These are phyloP conservation scores for Psilocybe cyanescens DNA, from an alignment of 768 basidiomycete genomes.

Conservation along the genomic window DNA sequence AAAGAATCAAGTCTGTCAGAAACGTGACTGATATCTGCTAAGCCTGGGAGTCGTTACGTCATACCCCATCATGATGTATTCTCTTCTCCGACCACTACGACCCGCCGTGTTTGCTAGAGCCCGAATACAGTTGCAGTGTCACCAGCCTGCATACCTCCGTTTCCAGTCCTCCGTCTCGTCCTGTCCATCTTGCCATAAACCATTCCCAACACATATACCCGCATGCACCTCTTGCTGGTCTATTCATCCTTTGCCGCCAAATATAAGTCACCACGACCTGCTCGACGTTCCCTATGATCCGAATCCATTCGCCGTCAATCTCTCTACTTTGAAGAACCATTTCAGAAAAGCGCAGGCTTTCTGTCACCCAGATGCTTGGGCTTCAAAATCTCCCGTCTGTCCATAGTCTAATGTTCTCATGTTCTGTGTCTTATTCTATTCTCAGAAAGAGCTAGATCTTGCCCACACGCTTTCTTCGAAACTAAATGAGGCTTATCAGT, in stretches of 20 bases:
- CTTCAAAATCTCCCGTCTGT: slow-evolving; percentile 63
- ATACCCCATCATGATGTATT: slow-evolving; percentile 12
- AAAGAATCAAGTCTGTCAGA: not conserved
- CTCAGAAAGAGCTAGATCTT: slow-evolving; percentile 56
- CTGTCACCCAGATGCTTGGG: slow-evolving; percentile 90
- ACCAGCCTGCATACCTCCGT: not conserved
- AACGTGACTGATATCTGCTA: not conserved
- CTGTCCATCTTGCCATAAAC: slow-evolving; percentile 70
- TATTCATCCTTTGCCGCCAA: slow-evolving; percentile 60
- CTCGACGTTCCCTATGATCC: slow-evolving; percentile 64
- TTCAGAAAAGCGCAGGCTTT: slow-evolving; percentile 76
- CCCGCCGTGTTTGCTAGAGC: not conserved
- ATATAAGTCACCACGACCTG: slow-evolving; percentile 67
- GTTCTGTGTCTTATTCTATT: slow-evolving; percentile 7
- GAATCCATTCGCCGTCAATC: slow-evolving; percentile 76
- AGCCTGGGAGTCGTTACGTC: slow-evolving; percentile 8
- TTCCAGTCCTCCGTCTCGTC: slow-evolving; percentile 6
- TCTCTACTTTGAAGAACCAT: slow-evolving; percentile 56
- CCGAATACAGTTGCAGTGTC: not conserved
- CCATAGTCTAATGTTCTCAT: slow-evolving; percentile 4
- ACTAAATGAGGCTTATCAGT: slow-evolving; percentile 84
- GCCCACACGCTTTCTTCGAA: slow-evolving; percentile 73
- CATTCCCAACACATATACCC: slow-evolving; percentile 67
- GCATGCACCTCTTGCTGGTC: slow-evolving; percentile 77
- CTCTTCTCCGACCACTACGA: slow-evolving; percentile 11